Conservation (phyloP, 139 green algal genomes). For the Volvox reticuliferus region DNA sequence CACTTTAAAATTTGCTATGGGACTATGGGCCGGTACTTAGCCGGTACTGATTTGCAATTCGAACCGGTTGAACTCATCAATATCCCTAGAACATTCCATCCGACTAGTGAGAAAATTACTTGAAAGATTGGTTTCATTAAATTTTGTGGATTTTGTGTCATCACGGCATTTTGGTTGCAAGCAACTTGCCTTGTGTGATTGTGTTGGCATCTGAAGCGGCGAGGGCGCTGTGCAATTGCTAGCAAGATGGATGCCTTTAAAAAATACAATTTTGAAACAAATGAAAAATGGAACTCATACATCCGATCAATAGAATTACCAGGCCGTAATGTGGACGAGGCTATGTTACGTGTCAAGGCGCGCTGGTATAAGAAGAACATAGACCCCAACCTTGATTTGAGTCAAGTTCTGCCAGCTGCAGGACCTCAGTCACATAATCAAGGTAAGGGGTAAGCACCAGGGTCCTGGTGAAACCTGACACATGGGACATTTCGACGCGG, state of each 20-base stretch:
- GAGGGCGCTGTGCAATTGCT: background rate
- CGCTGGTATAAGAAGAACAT: slow-evolving; percentile 30
- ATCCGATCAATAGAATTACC: background rate
- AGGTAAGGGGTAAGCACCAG: background rate
- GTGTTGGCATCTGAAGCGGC: background rate
- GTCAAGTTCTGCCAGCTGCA: background rate
- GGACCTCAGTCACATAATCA: background rate
- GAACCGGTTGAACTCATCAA: background rate
- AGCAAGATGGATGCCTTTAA: slow-evolving; percentile 13
- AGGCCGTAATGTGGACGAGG: background rate
- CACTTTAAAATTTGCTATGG: background rate
- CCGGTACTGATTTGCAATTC: background rate
- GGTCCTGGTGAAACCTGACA: background rate
- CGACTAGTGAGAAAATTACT: background rate
- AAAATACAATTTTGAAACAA: slow-evolving; percentile 3
- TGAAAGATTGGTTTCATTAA: background rate
- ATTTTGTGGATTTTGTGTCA: background rate
- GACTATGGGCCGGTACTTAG: background rate
- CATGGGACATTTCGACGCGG: background rate
- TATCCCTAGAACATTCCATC: background rate
- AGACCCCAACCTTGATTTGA: slow-evolving; percentile 29
- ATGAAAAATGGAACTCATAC: slow-evolving; percentile 17
- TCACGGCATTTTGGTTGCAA: background rate
- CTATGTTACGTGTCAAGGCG: slow-evolving; percentile 4
- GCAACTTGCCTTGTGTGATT: background rate